Percentiles rank a stretch among this genome's conserved stretches.
Conservation (phyloP, 345 rosid genomes). For the Theobroma cacao region DNA sequence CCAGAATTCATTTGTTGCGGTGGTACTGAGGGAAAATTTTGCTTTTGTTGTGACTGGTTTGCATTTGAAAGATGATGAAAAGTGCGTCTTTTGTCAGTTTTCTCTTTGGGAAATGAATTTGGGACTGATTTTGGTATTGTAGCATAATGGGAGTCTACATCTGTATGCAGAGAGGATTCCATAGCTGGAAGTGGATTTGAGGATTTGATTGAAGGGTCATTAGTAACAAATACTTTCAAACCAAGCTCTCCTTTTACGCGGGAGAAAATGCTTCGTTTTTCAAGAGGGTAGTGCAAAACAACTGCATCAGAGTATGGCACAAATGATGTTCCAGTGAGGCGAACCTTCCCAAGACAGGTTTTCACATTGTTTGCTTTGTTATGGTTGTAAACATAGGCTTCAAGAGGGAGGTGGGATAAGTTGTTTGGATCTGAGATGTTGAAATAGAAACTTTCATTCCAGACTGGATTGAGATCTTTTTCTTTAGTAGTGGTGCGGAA, state of each 20-base stretch:
- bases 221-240: conserved; percentile 68
- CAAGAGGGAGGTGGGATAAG: conserved; percentile 53
- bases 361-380: conserved; percentile 39
- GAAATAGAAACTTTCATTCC: conserved; percentile 87
- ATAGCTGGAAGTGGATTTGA: conserved; percentile 50
- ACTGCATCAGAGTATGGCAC: conserved; percentile 74
- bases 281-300: conserved; percentile 76
- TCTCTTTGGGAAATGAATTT: conserved; percentile 20
- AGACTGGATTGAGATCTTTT: conserved; percentile 69
- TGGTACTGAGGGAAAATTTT: conserved; percentile 19
- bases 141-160: conserved; percentile 29
- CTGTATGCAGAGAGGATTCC: conserved; percentile 34
- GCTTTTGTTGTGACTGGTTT: conserved; percentile 25
- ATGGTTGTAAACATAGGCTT: conserved; percentile 53
- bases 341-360: conserved; percentile 65
- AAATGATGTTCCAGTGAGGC: conserved; percentile 72
- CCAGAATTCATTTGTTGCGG: conserved; percentile 34
- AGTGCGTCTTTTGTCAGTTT: conserved; percentile 33
- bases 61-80: conserved; percentile 48
- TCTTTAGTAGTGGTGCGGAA: conserved; percentile 63
- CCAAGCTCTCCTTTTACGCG: conserved; percentile 78
- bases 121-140: conserved; percentile 19
- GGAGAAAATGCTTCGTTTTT: conserved; percentile 50
- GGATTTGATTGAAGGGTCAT: conserved; percentile 49
- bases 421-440: conserved; percentile 66